A percentile compares a stretch with the other conserved stretches of the same genome.
phyloP scores from a whole-genome alignment of 805 yeast genomes.

The Nematodospora valgi region DNA sequence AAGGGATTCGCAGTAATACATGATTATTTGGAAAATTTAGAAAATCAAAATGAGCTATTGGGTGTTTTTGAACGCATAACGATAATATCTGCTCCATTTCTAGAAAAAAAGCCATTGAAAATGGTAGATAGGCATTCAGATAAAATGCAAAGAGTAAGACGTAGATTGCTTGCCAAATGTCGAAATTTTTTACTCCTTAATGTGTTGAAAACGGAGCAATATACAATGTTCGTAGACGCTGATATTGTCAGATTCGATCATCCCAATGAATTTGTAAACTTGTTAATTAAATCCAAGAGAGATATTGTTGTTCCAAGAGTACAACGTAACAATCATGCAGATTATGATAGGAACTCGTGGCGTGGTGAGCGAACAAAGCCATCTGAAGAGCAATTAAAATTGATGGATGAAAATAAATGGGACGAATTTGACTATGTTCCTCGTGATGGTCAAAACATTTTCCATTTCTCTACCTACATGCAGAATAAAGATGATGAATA shows the following conservation, averaged over 20 bases:
- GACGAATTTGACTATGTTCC: conserved; percentile 33
- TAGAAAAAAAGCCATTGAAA: conserved; percentile 20
- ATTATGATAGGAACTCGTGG: conserved; percentile 42
- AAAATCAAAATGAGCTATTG: conserved; percentile 4
- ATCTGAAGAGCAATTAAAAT: conserved; percentile 19
- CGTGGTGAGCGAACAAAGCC: conserved; percentile 36
- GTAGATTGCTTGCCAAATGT: conserved; percentile 34
- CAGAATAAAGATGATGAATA: conserved; percentile 10
- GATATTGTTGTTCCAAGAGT: conserved; percentile 40
- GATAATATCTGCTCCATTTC: conserved; percentile 31
- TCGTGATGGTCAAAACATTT: conserved; percentile 24
- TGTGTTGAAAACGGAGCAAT: conserved; percentile 26
- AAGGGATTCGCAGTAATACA: conserved; percentile 22
- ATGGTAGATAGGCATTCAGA: conserved; percentile 23
- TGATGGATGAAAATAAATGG: conserved; percentile 29
- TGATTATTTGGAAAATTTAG: conserved; percentile 14
- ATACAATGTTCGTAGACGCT: conserved; percentile 35
- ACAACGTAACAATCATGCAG: conserved; percentile 20
- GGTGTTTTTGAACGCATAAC: conserved; percentile 16
- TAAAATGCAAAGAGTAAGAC: conserved; percentile 28
- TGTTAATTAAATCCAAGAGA: conserved; percentile 23
- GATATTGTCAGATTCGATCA: conserved; percentile 27
- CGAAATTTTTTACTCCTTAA: conserved; percentile 32
- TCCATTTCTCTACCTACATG: conserved; percentile 23
- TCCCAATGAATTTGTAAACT: conserved; percentile 18